Conservation (phyloP, 2,329 filamentous ascomycete genomes). For the Scytalidium sp. region DNA sequence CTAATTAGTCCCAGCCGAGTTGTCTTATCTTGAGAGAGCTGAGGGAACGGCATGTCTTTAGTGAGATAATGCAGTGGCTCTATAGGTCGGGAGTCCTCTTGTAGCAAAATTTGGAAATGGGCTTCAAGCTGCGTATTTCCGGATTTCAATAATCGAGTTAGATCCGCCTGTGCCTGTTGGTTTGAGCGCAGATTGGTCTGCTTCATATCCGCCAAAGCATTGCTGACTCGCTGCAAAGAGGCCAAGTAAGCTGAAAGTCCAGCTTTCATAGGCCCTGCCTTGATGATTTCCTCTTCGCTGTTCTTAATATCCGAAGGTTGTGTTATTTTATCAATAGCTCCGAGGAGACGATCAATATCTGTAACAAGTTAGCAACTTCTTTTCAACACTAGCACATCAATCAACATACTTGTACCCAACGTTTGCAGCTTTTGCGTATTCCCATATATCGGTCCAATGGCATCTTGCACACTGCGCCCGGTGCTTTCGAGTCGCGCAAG, state of each 20-base stretch:
- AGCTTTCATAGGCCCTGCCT: slow-evolving; percentile 77
- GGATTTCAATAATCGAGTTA: slow-evolving; percentile 71
- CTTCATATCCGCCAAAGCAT: slow-evolving; percentile 80
- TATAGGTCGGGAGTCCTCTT: slow-evolving; percentile 74
- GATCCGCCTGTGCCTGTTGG: slow-evolving; percentile 80
- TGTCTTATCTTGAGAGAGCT: slow-evolving; percentile 72
- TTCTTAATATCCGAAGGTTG: slow-evolving; percentile 92
- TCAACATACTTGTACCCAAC: slow-evolving; percentile 69
- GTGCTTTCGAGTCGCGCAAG: slow-evolving; percentile 80
- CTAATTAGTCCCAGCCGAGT: slow-evolving; percentile 78
- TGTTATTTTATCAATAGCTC: slow-evolving; percentile 82
- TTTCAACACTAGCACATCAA: not conserved
- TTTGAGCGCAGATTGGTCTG: slow-evolving; percentile 90
- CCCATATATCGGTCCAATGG: slow-evolving; percentile 86
- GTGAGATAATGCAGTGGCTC: slow-evolving; percentile 92
- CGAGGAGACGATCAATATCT: slow-evolving; percentile 84
- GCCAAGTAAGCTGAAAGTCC: slow-evolving; percentile 83
- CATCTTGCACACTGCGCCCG: slow-evolving; percentile 86
- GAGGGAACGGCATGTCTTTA: slow-evolving; percentile 82
- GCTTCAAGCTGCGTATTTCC: slow-evolving; percentile 82
- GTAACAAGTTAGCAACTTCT: slow-evolving; percentile 13
- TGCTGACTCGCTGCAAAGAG: slow-evolving; percentile 84
- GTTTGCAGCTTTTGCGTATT: slow-evolving; percentile 88
- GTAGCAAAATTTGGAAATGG: slow-evolving; percentile 75
- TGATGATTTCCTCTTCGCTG: slow-evolving; percentile 87